phyloP scores from a whole-genome alignment of 768 basidiomycete genomes.

The Kwoniella europaea region DNA sequence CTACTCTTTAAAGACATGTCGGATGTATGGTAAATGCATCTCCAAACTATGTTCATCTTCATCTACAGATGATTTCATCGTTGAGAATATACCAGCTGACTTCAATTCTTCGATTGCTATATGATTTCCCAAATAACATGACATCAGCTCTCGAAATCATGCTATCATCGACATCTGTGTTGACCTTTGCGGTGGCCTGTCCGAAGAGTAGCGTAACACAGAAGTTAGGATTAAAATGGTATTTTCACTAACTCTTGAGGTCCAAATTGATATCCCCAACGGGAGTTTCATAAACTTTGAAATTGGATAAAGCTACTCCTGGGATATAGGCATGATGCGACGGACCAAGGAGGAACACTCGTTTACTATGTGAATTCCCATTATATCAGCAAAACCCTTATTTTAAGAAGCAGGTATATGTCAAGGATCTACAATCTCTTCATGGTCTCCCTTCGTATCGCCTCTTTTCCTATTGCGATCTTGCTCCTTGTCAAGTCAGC shows the following conservation, averaged over 20 bases:
- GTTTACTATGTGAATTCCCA: constrained; percentile 65
- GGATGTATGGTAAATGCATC: constrained; percentile 83
- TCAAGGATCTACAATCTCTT: background rate
- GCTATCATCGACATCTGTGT: too few relatives aligned
- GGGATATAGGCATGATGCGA: constrained; percentile 89
- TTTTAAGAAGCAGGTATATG: background rate
- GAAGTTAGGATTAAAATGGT: too few relatives aligned
- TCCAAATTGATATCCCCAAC: constrained; percentile 82
- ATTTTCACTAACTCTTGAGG: constrained; percentile 67
- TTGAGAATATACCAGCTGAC: constrained; percentile 70
- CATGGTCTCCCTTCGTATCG: background rate
- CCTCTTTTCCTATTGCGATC: background rate
- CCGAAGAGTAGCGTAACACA: too few relatives aligned
- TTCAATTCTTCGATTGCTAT: constrained; percentile 72
- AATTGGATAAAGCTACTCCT: constrained; percentile 84
- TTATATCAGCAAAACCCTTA: too few relatives aligned
- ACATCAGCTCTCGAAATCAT: background rate
- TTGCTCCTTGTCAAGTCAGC: background rate
- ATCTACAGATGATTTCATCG: constrained; percentile 71
- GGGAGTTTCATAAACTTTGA: constrained; percentile 79
- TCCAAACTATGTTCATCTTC: constrained; percentile 97
- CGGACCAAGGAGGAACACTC: constrained; percentile 92
- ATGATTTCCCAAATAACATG: background rate
- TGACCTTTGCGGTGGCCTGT: too few relatives aligned
- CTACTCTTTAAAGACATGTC: constrained; percentile 51